A percentile compares a stretch with the other conserved stretches of the same genome.
Evolutionary conservation across 352 stramenopile species (phyloP).

Genomic region (Phytophthora chlamydospora): DNA sequence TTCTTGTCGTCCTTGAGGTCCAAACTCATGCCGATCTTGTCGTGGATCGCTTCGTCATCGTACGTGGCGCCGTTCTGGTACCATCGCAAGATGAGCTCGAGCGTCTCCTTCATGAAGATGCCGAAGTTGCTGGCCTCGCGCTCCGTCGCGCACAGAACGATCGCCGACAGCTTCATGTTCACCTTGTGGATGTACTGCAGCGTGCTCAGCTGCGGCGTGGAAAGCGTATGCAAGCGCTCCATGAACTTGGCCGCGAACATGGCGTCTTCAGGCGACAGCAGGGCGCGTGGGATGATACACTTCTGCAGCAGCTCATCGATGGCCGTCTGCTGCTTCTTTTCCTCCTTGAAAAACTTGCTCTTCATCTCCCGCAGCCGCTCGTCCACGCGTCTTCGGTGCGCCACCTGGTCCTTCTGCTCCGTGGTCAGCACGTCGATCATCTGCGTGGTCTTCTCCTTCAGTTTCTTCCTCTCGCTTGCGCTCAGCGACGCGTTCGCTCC

Average conservation of each 20-base stretch:
- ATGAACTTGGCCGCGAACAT: constrained; percentile 89
- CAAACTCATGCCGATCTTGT: constrained; percentile 75
- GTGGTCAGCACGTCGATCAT: constrained; percentile 84
- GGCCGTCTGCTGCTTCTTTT: constrained; percentile 50
- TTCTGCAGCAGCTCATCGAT: constrained; percentile 80
- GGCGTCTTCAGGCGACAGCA: constrained; percentile 85
- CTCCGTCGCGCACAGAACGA: constrained; percentile 85
- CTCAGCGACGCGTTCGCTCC: constrained; percentile 42
- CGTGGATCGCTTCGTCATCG: constrained; percentile 77
- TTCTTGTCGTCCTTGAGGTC: constrained; percentile 72
- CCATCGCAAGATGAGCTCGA: constrained; percentile 74
- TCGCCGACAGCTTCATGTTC: constrained; percentile 75
- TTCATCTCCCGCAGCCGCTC: constrained; percentile 82
- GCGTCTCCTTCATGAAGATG: constrained; percentile 86
- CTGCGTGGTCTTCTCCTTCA: constrained; percentile 79
- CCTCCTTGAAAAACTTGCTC: constrained; percentile 61
- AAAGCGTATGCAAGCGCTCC: constrained; percentile 76
- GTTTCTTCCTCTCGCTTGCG: constrained; percentile 74
- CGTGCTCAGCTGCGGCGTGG: constrained; percentile 73
- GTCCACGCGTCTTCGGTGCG: constrained; percentile 84
- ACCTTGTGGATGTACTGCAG: constrained; percentile 87
- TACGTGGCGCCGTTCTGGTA: constrained; percentile 82
- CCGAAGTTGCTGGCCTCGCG: constrained; percentile 87
- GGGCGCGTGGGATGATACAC: constrained; percentile 76
- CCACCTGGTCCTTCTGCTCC: constrained; percentile 89